Evolutionary conservation across 2,329 filamentous ascomycete genomes (phyloP).

Genomic region (Trichoderma brevicompactum): DNA sequence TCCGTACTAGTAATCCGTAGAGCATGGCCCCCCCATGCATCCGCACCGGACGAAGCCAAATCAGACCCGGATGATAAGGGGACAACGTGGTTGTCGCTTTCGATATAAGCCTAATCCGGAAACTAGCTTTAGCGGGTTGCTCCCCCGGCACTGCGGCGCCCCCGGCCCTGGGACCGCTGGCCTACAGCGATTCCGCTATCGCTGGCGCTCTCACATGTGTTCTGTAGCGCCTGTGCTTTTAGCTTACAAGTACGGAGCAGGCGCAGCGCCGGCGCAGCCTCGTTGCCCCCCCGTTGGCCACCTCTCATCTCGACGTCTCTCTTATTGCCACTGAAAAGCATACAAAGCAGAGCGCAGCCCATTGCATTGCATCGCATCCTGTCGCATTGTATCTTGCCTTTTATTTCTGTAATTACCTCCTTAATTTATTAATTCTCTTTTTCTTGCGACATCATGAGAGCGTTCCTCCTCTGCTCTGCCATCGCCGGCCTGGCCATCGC

Average conservation of each 20-base stretch:
- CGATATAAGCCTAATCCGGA: too few species aligned
- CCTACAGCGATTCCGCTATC: background rate
- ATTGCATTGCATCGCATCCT: background rate
- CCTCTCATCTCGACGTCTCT: slow-evolving; percentile 5
- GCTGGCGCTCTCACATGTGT: slow-evolving; percentile 1
- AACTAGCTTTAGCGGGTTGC: slow-evolving; percentile 2
- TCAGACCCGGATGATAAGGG: too few species aligned
- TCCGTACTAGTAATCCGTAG: too few species aligned
- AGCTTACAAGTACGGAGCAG: background rate
- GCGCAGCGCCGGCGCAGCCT: background rate
- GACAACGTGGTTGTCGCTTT: too few species aligned
- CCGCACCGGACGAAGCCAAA: too few species aligned
- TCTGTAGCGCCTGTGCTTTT: background rate
- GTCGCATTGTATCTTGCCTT: background rate
- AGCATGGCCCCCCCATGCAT: too few species aligned
- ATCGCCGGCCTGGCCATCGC: slow-evolving; percentile 51
- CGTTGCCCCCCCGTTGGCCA: slow-evolving; percentile 5
- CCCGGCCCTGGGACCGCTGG: background rate
- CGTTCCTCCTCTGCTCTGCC: slow-evolving; percentile 40
- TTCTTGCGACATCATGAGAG: slow-evolving; percentile 35
- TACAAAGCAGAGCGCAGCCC: background rate
- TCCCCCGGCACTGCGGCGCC: slow-evolving; percentile 4
- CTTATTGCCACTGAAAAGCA: background rate
- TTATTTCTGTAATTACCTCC: too few species aligned
- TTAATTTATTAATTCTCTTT: background rate